Base-by-base conservation (phyloP, 2,329 filamentous ascomycete species). In the Fusarium nygamai region DNA sequence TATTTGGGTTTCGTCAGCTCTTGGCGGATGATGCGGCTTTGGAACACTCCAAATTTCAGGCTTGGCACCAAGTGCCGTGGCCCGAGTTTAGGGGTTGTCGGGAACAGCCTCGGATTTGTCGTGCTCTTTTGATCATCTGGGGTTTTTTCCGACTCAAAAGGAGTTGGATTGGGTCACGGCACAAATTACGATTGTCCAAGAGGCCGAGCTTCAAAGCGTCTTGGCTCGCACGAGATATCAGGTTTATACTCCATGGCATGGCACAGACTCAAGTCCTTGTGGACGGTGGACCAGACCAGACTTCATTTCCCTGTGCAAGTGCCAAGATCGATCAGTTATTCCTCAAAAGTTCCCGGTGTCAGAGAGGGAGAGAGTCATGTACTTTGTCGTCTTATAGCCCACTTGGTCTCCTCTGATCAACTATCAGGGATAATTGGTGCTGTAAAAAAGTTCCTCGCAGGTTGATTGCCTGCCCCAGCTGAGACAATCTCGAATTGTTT, bases 31-130 rank as follows among this genome's bases (percentile, higher is more conserved):
- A 74, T 78, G 74, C 78, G 77, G 77, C 76, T 80, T 71, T 69
- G 69, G 69, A 71, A 63, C 69, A 67, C 19, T 38, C 71, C 68
- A 67, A 67, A 67, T 54, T 73, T 66, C 24, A 58, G 63, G 63
- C 76, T 78, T 78, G 76, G 76, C 76, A 76, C 71, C 71, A 80
- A 75, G 71, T 80, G 79, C 80, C 79, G 79, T 80, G 71, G 72
- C 75, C 79, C 79, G 79, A 76, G 66, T 57, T 56, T 58, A 67
- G 64, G 67, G 60, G 47, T 63, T 59, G 33, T 46, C 70, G 69
- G 65, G 65, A 63, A 74, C 67, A 75, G 70, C 59, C 57, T 70
- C 61, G 70, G 61, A 61, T 58, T 69, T 53, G 43, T 69, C 34
- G 33, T 50, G 36, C 38, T 17, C 16, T 46, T 33, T 41, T 54